phyloP scores from a whole-genome alignment of 2,329 filamentous ascomycete species.

The Pestalotiopsis fici region DNA sequence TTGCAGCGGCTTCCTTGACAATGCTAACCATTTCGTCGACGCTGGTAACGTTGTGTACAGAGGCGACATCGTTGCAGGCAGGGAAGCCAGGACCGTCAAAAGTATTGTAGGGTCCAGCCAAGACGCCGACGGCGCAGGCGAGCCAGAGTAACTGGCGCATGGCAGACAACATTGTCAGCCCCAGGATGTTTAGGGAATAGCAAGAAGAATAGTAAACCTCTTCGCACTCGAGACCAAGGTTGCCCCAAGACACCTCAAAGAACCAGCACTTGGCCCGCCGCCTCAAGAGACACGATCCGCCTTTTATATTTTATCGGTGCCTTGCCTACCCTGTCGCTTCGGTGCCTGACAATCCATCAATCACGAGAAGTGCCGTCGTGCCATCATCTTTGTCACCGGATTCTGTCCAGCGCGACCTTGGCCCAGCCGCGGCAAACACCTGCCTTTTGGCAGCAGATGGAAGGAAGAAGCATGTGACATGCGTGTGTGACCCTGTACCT shows the following conservation, averaged over 20 bases:
- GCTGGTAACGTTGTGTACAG: conserved; percentile 43
- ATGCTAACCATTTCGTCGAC: conserved; percentile 43
- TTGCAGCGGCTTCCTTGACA: conserved; percentile 39
- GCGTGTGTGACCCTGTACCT: conserved; percentile 1
- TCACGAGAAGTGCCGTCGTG: neutral
- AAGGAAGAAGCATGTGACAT: neutral
- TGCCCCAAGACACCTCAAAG: neutral
- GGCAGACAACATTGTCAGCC: conserved; percentile 17
- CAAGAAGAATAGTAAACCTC: neutral
- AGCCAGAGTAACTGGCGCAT: conserved; percentile 7
- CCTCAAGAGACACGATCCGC: neutral
- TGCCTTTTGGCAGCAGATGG: neutral
- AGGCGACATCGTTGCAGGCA: conserved; percentile 46
- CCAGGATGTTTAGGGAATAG: neutral
- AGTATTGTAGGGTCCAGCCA: conserved; percentile 39
- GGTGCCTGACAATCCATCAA: neutral
- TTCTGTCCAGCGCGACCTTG: neutral
- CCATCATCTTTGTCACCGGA: conserved; percentile 3
- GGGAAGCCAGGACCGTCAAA: conserved; percentile 51
- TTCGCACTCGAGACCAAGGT: neutral
- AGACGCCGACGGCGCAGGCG: neutral
- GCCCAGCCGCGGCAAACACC: conserved; percentile 6
- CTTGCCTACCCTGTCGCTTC: neutral
- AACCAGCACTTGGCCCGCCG: neutral
- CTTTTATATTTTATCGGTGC: conserved; percentile 12